phyloP scores from a whole-genome alignment of 768 basidiomycete genomes.

The Boletales sp. region DNA sequence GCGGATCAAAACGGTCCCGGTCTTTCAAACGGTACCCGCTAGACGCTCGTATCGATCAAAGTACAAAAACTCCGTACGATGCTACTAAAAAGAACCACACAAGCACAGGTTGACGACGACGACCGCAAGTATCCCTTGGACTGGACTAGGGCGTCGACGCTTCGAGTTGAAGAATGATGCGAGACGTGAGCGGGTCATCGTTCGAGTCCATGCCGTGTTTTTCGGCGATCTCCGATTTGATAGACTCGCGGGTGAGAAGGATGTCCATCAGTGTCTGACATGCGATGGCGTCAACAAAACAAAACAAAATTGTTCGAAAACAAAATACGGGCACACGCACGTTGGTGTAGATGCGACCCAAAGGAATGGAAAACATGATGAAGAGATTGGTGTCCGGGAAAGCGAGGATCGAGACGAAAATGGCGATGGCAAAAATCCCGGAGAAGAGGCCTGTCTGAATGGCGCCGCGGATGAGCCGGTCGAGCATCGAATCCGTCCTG shows the following conservation, averaged over 20 bases:
- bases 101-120: no score
- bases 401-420: conserved; percentile 36
- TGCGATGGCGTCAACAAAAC: neutral
- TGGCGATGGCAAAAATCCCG: conserved; percentile 46
- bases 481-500: conserved; percentile 49
- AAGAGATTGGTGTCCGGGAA: conserved; percentile 32
- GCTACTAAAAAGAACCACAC: no score
- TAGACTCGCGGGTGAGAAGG: conserved; percentile 5
- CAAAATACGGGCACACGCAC: conserved; percentile 27
- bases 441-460: conserved; percentile 53
- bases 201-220: no score
- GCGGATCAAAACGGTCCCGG: no score
- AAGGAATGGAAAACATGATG: conserved; percentile 36
- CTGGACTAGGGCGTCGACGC: no score
- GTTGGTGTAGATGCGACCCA: conserved; percentile 46
- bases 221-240: neutral
- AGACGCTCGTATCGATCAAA: no score
- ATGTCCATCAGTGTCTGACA: conserved; percentile 1
- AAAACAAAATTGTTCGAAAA: neutral
- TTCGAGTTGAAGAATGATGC: no score
- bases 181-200: no score
- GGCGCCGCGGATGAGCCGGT: conserved; percentile 51
- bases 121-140: no score
- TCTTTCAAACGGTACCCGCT: no score
- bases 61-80: no score